Percentiles rank a stretch among this genome's conserved stretches.
phyloP scores from a whole-genome alignment of 106 monocot genomes.

The Dendrobium chrysotoxum region DNA sequence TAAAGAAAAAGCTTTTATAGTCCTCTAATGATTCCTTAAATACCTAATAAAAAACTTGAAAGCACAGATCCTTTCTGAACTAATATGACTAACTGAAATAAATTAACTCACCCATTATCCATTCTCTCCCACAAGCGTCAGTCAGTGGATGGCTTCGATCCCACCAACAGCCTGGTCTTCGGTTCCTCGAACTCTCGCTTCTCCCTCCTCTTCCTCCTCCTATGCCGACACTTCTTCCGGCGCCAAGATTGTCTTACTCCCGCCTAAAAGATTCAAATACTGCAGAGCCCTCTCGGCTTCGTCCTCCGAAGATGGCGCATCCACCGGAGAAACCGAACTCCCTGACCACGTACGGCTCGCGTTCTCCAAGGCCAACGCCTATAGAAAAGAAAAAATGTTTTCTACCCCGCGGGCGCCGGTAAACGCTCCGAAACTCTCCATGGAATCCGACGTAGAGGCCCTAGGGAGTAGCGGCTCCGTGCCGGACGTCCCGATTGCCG shows the following conservation, averaged over 20 bases:
- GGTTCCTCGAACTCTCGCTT: background rate
- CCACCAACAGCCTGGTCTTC: background rate
- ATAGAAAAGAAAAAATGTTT: slow-evolving; percentile 25
- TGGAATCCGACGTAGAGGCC: background rate
- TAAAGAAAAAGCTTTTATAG: too few relatives aligned
- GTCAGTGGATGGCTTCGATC: background rate
- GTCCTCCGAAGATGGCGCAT: background rate
- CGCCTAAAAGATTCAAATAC: background rate
- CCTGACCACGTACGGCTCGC: slow-evolving; percentile 45
- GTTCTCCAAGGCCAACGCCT: slow-evolving; percentile 39
- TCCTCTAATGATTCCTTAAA: too few relatives aligned
- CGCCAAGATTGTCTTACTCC: background rate
- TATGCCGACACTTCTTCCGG: background rate
- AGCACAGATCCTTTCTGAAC: too few relatives aligned
- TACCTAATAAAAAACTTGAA: too few relatives aligned
- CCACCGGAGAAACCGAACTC: slow-evolving; percentile 7
- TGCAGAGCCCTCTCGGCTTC: background rate
- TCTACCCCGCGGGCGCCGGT: background rate
- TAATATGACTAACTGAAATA: too few relatives aligned
- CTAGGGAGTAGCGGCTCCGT: background rate
- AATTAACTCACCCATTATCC: background rate
- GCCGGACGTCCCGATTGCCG: slow-evolving; percentile 8
- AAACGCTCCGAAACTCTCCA: background rate
- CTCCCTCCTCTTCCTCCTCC: background rate
- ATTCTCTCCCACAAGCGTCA: background rate